Base-by-base conservation (phyloP, 371 early-diverging fungal genomes). In the Syncephalastrum monosporum region DNA sequence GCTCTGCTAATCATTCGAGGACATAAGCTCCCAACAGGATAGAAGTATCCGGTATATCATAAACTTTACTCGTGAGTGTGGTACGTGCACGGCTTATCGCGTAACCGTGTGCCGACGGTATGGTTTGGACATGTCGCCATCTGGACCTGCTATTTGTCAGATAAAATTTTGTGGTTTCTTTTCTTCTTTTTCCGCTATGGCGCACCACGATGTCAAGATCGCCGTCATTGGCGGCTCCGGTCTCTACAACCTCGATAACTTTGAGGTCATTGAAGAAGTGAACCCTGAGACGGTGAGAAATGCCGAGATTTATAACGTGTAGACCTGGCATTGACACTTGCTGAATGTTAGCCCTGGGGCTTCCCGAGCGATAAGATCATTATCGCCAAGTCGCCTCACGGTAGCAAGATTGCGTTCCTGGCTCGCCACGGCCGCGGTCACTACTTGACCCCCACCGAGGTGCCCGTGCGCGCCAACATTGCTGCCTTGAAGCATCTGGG, bases 171-270 rank as follows among this genome's bases (percentile, higher is more conserved):
- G 27, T 27, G 27, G 12, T 33, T 33, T 33, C 29, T 33, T 33
- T 33, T 5, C 38, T 33, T 33, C 38, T 33, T 33, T 33, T 33
- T 33, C 0, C 38, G 38, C 10, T 33, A 33, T 33, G 38, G 38
- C 38, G 38, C 38, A 33, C 38, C 71, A 73, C 51, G 83, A 85
- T 63, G 84, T 92, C 63, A 85, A 88, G 68, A 85, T 97, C 65
- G 98, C 87, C 56, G 83, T 97, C 57, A 97, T 97, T 60, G 98
- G 97, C 53, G 98, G 97, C 47, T 89, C 89, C 27, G 98, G 99
- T 45, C 91, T 98, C 58, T 98, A 98, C 81, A 65, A 88, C 56
- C 85, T 97, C 55, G 95, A 96, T 61, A 86, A 89, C 45, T 82
- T 96, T 50, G 83, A 87, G 62, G 74, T 91, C 14, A 74, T 95